These are phyloP conservation scores for Cucumis cinereus DNA, from an alignment of 306 rosid species.

Conservation along the genomic window DNA sequence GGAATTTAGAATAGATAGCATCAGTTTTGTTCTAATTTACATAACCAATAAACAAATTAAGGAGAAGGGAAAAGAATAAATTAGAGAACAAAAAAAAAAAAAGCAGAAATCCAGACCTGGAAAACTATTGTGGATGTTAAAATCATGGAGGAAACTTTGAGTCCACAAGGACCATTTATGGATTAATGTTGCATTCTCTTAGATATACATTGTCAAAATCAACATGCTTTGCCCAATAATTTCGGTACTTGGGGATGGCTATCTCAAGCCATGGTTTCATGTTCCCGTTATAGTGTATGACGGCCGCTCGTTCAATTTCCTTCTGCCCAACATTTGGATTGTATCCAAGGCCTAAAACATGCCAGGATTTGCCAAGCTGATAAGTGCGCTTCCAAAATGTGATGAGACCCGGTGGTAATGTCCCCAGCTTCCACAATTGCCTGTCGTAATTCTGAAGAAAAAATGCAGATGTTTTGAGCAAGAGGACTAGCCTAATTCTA, in stretches of 20 bases:
- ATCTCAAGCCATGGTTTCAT: constrained; percentile 77
- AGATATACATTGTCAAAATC: constrained; percentile 35
- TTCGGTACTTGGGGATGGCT: constrained; percentile 51
- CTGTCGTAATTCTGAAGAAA: constrained; percentile 49
- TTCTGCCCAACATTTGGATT: constrained; percentile 40
- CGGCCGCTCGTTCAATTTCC: constrained; percentile 55
- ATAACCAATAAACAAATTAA: constrained; percentile 5
- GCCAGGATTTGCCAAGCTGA: constrained; percentile 47
- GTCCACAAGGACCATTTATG: constrained; percentile 13
- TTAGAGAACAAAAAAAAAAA: neutral
- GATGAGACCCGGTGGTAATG: constrained; percentile 67
- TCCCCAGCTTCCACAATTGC: constrained; percentile 66
- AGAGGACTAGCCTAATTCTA: neutral
- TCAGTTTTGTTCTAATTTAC: neutral
- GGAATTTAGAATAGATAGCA: neutral
- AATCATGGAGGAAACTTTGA: neutral
- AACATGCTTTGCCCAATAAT: constrained; percentile 45
- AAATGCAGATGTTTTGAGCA: neutral
- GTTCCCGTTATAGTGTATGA: constrained; percentile 65
- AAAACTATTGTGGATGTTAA: constrained; percentile 4
- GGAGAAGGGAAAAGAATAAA: neutral
- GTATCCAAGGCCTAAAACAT: constrained; percentile 64
- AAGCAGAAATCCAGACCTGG: constrained; percentile 3
- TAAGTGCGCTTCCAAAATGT: constrained; percentile 65
- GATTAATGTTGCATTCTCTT: constrained; percentile 65